These are phyloP conservation scores for Phytophthora chlamydospora DNA, from an alignment of 352 stramenopile species.

Conservation along the genomic window DNA sequence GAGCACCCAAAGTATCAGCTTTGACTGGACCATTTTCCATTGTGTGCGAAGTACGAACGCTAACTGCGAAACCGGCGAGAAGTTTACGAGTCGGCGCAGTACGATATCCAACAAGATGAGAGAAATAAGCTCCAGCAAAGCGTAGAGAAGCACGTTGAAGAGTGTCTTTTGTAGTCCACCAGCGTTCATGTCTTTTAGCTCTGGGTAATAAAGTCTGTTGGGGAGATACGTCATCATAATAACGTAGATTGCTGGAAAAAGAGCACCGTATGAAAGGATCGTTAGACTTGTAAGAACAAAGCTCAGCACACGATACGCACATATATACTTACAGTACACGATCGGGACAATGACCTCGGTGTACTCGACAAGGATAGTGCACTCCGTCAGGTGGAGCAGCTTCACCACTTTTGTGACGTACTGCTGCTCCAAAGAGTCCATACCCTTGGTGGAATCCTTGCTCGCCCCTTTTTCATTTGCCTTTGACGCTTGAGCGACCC, in stretches of 20 bases:
- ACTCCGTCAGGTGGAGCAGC: slow-evolving; percentile 42
- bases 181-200: slow-evolving; percentile 27
- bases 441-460: no score
- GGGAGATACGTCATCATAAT: slow-evolving; percentile 29
- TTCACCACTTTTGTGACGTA: slow-evolving; percentile 18
- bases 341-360: slow-evolving; percentile 36
- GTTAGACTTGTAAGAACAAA: no score
- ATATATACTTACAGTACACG: slow-evolving; percentile 37
- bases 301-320: no score
- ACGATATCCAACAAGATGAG: slow-evolving; percentile 4
- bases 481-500: no score
- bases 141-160: slow-evolving; percentile 29
- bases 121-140: slow-evolving; percentile 22
- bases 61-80: slow-evolving; percentile 26
- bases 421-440: no score
- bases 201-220: slow-evolving; percentile 29
- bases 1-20: slow-evolving; percentile 44
- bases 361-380: slow-evolving; percentile 40
- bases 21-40: slow-evolving; percentile 39
- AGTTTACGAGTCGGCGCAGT: slow-evolving; percentile 14
- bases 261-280: no score
- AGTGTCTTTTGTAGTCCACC: slow-evolving; percentile 22
- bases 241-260: slow-evolving; percentile 33
- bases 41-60: slow-evolving; percentile 42
- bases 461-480: no score